A percentile compares a stretch with the other conserved stretches of the same genome.
Conservation (phyloP, 805 yeast species). For the Brettanomyces anomalus region DNA sequence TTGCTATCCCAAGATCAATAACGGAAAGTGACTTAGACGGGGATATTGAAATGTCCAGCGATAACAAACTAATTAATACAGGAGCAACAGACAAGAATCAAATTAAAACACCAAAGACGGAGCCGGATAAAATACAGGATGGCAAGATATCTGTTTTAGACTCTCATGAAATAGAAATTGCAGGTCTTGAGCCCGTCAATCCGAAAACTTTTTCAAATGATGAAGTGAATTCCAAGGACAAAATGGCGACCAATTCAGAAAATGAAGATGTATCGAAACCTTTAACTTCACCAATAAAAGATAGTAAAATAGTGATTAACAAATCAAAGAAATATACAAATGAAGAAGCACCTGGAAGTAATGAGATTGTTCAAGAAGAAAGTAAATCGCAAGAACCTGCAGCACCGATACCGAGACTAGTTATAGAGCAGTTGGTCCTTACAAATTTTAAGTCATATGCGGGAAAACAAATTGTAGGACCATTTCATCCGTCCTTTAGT, state of each 20-base stretch:
- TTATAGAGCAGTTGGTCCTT: constrained; percentile 63
- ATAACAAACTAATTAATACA: too few species aligned
- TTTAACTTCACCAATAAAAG: too few species aligned
- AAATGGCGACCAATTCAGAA: too few species aligned
- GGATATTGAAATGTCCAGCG: neutral
- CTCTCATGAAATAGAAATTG: constrained; percentile 2
- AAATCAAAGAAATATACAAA: neutral
- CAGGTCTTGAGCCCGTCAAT: constrained; percentile 9
- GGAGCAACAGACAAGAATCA: too few species aligned
- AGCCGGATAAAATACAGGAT: too few species aligned
- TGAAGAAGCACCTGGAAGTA: neutral
- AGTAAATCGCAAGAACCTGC: neutral
- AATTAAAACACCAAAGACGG: too few species aligned
- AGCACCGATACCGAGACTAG: constrained; percentile 36
- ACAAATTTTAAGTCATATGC: constrained; percentile 94
- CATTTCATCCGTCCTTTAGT: constrained; percentile 86
- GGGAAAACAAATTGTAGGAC: constrained; percentile 88
- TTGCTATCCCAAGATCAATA: neutral
- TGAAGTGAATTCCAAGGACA: too few species aligned
- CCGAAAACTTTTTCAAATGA: too few species aligned
- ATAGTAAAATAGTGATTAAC: too few species aligned
- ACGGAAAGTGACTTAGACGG: neutral
- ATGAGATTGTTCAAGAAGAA: neutral
- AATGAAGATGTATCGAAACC: too few species aligned
- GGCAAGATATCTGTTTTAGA: too few species aligned